These are phyloP conservation scores for Neonectria coccinea DNA, from an alignment of 2,329 filamentous ascomycete genomes.

Conservation along the genomic window DNA sequence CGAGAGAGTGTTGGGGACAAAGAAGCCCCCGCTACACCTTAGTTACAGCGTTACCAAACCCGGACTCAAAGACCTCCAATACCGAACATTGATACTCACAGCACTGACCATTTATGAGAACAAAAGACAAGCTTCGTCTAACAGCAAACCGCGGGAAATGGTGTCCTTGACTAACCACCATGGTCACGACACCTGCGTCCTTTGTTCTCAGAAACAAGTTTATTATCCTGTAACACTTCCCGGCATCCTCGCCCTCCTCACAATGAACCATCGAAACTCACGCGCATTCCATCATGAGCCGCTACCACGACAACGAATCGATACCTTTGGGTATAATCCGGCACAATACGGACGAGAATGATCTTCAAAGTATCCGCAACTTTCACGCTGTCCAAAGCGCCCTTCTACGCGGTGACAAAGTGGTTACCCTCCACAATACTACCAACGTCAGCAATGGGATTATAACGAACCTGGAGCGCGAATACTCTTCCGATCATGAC, in stretches of 20 bases:
- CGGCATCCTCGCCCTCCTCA: not conserved
- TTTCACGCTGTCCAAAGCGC: conserved; percentile 29
- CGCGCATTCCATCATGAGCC: conserved; percentile 26
- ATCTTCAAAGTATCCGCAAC: conserved; percentile 25
- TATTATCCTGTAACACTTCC: conserved; percentile 37
- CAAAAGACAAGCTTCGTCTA: conserved; percentile 7
- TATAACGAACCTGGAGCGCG: not conserved
- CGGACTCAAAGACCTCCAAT: conserved; percentile 31
- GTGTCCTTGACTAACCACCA: not conserved
- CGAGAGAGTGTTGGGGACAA: conserved; percentile 30
- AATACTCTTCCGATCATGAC: not conserved
- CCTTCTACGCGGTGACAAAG: conserved; percentile 35
- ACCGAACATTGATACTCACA: not conserved
- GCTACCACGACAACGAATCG: not conserved
- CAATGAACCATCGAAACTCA: conserved; percentile 12
- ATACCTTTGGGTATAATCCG: conserved; percentile 8
- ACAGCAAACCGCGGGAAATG: not conserved
- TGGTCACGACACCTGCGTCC: conserved; percentile 10
- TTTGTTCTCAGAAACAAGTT: conserved; percentile 38
- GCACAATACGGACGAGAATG: not conserved
- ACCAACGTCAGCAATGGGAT: not conserved
- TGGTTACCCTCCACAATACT: conserved; percentile 26
- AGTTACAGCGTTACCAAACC: conserved; percentile 27
- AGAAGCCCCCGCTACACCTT: conserved; percentile 32
- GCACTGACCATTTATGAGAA: not conserved